Evolutionary conservation across 2,329 filamentous ascomycete genomes (phyloP).

Genomic region (Epichloe amarillans): DNA sequence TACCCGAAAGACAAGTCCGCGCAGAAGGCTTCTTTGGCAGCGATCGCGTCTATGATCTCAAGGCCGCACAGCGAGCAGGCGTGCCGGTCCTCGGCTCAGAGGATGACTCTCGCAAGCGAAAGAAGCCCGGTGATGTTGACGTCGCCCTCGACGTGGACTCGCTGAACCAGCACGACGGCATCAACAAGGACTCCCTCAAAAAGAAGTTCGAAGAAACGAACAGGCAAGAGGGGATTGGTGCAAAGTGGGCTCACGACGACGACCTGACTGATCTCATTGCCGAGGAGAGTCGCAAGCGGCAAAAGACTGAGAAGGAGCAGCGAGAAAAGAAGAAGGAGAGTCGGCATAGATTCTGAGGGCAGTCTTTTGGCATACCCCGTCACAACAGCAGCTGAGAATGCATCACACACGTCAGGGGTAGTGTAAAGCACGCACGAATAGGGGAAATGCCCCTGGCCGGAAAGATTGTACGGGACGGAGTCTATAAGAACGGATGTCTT

Average conservation of each 20-base stretch:
- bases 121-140: slow-evolving; percentile 93
- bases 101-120: slow-evolving; percentile 66
- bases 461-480: too few relatives aligned
- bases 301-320: slow-evolving; percentile 77
- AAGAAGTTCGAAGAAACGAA: slow-evolving; percentile 63
- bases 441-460: too few relatives aligned
- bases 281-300: slow-evolving; percentile 77
- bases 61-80: slow-evolving; percentile 32
- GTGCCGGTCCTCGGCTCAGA: slow-evolving; percentile 70
- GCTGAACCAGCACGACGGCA: slow-evolving; percentile 57
- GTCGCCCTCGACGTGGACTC: slow-evolving; percentile 81
- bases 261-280: slow-evolving; percentile 94
- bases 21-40: slow-evolving; percentile 93
- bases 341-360: slow-evolving; percentile 34
- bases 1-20: slow-evolving; percentile 76
- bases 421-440: too few relatives aligned
- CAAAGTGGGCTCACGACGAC: slow-evolving; percentile 65
- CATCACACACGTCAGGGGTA: too few relatives aligned
- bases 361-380: too few relatives aligned
- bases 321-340: slow-evolving; percentile 48
- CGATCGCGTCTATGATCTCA: slow-evolving; percentile 85
- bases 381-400: too few relatives aligned
- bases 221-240: slow-evolving; percentile 51
- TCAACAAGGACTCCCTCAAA: slow-evolving; percentile 76
- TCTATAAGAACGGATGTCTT: too few relatives aligned